A percentile compares a stretch with the other conserved stretches of the same genome.
phyloP scores from a whole-genome alignment of 2,329 filamentous ascomycete species.

The Apiospora phragmitis region DNA sequence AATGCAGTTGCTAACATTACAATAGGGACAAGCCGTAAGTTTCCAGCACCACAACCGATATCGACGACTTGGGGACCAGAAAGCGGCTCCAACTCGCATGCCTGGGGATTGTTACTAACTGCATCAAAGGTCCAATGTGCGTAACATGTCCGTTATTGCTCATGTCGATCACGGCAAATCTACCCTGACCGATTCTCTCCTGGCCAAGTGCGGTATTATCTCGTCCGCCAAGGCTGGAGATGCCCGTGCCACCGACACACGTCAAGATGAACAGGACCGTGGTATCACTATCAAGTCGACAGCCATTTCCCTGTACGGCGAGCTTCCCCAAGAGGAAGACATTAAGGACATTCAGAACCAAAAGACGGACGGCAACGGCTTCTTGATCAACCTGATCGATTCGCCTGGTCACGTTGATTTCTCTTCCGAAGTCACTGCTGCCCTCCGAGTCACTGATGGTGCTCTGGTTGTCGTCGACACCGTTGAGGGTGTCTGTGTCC shows the following conservation, averaged over 20 bases:
- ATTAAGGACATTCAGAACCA: constrained; percentile 90
- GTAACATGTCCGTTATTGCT: constrained; percentile 45
- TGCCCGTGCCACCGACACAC: constrained; percentile 93
- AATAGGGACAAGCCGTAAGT: not conserved
- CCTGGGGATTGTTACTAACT: not conserved
- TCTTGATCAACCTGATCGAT: constrained; percentile 99
- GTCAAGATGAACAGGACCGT: constrained; percentile 97
- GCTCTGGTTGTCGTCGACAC: constrained; percentile 99
- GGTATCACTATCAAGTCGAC: constrained; percentile 99
- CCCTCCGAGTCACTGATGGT: constrained; percentile 99
- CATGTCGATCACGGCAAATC: constrained; percentile 99
- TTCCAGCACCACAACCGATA: not conserved
- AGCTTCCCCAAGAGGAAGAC: constrained; percentile 78
- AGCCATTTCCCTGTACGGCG: constrained; percentile 96
- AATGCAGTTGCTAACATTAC: not conserved
- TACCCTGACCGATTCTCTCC: constrained; percentile 97
- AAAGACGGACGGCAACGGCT: constrained; percentile 88
- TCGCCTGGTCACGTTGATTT: constrained; percentile 99
- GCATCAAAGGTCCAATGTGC: not conserved
- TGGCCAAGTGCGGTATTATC: constrained; percentile 99
- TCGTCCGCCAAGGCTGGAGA: constrained; percentile 97
- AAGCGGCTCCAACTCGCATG: not conserved
- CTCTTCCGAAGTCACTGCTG: constrained; percentile 98
- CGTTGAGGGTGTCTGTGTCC: constrained; percentile 99
- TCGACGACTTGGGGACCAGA: not conserved